Evolutionary conservation across 2,329 filamentous ascomycete species (phyloP), one percentile per base, ranked within the genome.

Genomic region (Exophiala spinifera): DNA sequence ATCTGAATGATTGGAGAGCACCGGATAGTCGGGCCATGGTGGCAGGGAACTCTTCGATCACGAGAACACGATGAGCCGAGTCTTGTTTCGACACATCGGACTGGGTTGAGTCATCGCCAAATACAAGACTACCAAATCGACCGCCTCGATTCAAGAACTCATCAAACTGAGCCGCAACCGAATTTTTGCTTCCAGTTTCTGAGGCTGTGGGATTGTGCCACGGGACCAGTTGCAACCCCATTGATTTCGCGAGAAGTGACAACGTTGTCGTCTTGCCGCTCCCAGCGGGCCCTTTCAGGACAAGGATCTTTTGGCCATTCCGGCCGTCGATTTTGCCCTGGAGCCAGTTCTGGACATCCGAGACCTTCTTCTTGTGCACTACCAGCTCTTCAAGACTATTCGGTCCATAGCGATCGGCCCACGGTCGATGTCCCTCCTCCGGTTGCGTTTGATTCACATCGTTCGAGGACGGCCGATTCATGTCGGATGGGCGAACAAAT

Each of bases 341-440:
- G 31, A 99, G 74, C 91, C 94, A 97, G 55, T 74, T 79, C 55
- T 85, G 82, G 43, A 97, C 91, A 72, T 97, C 91, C 1, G 83
- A 74, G 4, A 97, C 88, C 70, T 99, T 99, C 64, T 83, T 94
- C 75, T 95, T 96, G 70, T 99, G 91, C 15, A 99, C 92, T 0
- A 88, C 92, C 43, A 99, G 76, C 72, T 97, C 92, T 14, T 91
- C 85, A 11, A 96, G 70, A 62, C 81, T 87, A 2, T 70, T 65
- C 0, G 92, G 92, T 1, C 82, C 85, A 70, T 90, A 97, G 62
- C 85, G 83, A 63, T 96, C 91, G 14, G 88, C 88, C 92, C 92
- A 97, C 2, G 92, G 91, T 49, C 87, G 81, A 46, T 77, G 72
- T 61, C 39, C 50, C 11, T 59, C 39, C 14, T 37, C 28, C 8